These are phyloP conservation scores for Eucalyptus regnans DNA, from an alignment of 345 rosid species.

Conservation along the genomic window DNA sequence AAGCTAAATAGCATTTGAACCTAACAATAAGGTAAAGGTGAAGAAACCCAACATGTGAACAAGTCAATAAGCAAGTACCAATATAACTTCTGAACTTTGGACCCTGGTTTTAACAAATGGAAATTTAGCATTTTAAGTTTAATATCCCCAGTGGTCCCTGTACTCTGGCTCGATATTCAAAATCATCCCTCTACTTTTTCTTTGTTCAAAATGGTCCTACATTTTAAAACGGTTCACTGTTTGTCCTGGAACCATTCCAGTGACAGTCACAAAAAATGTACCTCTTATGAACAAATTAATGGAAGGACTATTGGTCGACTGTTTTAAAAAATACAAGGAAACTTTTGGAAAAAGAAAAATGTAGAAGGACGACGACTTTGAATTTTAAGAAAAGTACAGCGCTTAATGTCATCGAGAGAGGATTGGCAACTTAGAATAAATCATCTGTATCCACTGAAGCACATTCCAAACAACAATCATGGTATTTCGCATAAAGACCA, in stretches of 20 bases:
- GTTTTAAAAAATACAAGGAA: neutral
- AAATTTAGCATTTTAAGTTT: neutral
- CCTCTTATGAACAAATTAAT: neutral
- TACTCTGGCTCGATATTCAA: neutral
- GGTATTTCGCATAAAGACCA: neutral
- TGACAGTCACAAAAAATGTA: neutral
- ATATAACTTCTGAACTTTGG: neutral
- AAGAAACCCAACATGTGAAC: neutral
- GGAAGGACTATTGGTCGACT: neutral
- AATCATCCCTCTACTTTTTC: neutral
- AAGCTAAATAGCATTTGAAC: neutral
- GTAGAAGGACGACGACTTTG: neutral
- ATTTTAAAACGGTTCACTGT: neutral
- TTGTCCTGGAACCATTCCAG: neutral
- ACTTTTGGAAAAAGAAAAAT: neutral
- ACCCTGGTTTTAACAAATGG: neutral
- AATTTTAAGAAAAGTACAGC: neutral
- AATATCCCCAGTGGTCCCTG: neutral
- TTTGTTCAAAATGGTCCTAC: neutral
- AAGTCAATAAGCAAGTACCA: neutral
- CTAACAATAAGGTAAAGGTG: neutral
- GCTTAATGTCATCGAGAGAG: neutral
- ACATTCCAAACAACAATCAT: neutral
- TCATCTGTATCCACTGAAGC: neutral
- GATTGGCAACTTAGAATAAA: neutral